These are phyloP conservation scores for Cladorrhinum sp. DNA, from an alignment of 2,329 filamentous ascomycete genomes.

Conservation along the genomic window DNA sequence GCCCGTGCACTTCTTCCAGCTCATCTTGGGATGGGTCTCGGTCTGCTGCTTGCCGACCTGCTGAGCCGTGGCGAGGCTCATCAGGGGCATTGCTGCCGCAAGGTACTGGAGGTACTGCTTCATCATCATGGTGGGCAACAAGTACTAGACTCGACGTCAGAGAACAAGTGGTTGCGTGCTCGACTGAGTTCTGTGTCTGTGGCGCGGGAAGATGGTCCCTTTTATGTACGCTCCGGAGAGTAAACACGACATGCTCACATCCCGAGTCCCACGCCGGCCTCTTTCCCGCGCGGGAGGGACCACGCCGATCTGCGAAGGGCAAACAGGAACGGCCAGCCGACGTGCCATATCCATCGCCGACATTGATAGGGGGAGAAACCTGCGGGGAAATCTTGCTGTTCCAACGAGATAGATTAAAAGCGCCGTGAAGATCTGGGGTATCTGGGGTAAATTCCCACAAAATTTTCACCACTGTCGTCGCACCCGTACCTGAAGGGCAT, in stretches of 20 bases:
- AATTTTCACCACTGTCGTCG: background rate
- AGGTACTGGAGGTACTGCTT: slow-evolving; percentile 26
- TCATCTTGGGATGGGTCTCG: slow-evolving; percentile 19
- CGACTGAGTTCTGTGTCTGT: too few relatives aligned
- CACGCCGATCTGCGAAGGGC: slow-evolving; percentile 11
- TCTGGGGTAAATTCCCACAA: background rate
- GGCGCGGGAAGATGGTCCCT: too few relatives aligned
- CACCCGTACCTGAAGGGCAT: background rate
- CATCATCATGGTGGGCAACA: slow-evolving; percentile 17
- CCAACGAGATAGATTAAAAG: slow-evolving; percentile 21
- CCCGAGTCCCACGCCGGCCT: background rate
- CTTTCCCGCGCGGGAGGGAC: slow-evolving; percentile 1
- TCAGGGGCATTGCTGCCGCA: slow-evolving; percentile 22
- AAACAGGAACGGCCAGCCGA: slow-evolving; percentile 21
- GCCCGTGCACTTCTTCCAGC: slow-evolving; percentile 27
- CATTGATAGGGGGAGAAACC: slow-evolving; percentile 12
- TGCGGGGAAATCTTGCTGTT: slow-evolving; percentile 6
- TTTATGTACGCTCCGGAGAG: too few relatives aligned
- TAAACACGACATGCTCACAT: background rate
- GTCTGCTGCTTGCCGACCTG: slow-evolving; percentile 19
- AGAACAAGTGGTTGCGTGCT: background rate
- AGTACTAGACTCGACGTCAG: background rate
- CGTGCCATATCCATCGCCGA: slow-evolving; percentile 13
- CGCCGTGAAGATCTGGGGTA: slow-evolving; percentile 22
- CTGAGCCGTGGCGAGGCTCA: slow-evolving; percentile 18